phyloP scores from a whole-genome alignment of 2,329 filamentous ascomycete genomes.

The Cladophialophora exuberans region DNA sequence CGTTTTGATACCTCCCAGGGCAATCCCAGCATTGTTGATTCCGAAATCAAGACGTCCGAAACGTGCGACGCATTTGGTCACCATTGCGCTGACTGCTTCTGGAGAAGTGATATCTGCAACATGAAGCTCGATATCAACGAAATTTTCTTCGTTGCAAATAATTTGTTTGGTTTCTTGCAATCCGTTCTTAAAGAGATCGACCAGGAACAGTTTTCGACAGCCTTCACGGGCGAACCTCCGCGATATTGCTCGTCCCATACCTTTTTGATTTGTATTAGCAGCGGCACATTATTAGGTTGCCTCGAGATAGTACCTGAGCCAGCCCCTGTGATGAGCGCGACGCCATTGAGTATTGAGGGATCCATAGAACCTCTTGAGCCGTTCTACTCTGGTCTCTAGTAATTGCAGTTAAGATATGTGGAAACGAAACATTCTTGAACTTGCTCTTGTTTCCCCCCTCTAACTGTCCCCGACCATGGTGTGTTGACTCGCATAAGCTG shows the following conservation, averaged over 20 bases:
- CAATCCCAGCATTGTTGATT: conserved; percentile 7
- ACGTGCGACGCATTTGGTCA: neutral
- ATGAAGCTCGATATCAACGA: neutral
- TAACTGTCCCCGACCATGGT: no score
- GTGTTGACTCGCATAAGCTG: no score
- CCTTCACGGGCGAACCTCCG: neutral
- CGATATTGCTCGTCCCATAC: neutral
- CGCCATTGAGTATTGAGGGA: neutral
- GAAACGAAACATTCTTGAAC: no score
- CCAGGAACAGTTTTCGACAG: neutral
- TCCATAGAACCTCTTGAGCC: neutral
- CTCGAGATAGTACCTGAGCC: no score
- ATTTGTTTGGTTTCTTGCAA: neutral
- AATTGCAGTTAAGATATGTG: no score
- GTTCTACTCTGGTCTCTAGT: no score
- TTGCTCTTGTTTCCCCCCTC: no score
- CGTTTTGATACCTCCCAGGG: neutral
- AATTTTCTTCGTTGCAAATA: neutral
- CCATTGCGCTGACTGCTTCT: neutral
- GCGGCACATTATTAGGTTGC: no score
- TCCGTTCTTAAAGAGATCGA: neutral
- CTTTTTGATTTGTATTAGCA: no score
- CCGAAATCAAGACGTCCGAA: conserved; percentile 7
- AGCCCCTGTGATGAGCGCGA: neutral
- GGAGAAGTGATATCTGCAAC: neutral